Evolutionary conservation across 164 flowering plant genomes (phyloP).

Genomic region (Protea cynaroides): DNA sequence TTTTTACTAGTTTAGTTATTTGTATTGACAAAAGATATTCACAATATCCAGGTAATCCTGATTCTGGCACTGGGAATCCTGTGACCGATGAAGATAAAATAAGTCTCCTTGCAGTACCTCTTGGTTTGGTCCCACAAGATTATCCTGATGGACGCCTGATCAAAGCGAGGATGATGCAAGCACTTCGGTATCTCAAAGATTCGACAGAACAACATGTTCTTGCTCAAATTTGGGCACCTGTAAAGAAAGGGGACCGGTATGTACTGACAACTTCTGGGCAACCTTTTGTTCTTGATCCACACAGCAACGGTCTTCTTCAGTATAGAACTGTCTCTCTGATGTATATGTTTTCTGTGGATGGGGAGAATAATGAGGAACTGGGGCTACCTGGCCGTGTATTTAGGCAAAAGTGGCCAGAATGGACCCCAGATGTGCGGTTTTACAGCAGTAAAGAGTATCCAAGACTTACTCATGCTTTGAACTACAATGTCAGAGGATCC

Average conservation of each 20-base stretch:
- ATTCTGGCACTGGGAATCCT: conserved; percentile 23
- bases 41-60: conserved; percentile 32
- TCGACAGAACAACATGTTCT: conserved; percentile 74
- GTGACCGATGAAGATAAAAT: conserved; percentile 22
- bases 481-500: conserved; percentile 76
- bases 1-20: neutral
- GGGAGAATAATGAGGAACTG: conserved; percentile 53
- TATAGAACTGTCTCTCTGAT: conserved; percentile 74
- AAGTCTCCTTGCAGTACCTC: conserved; percentile 25
- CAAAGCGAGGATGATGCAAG: conserved; percentile 86
- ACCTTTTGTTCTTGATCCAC: conserved; percentile 85
- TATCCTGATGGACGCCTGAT: conserved; percentile 56
- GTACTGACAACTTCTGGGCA: conserved; percentile 94
- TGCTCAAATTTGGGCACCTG: conserved; percentile 98
- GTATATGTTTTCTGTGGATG: conserved; percentile 77
- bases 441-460: conserved; percentile 78
- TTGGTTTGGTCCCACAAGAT: conserved; percentile 28
- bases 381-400: conserved; percentile 99
- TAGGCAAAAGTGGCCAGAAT: conserved; percentile 74
- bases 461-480: conserved; percentile 69
- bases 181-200: conserved; percentile 76
- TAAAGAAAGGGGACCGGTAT: conserved; percentile 51
- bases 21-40: conserved; percentile 11
- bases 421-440: conserved; percentile 98
- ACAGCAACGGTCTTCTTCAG: conserved; percentile 67